These are phyloP conservation scores for Russula compacta DNA, from an alignment of 768 basidiomycete species.

Conservation along the genomic window DNA sequence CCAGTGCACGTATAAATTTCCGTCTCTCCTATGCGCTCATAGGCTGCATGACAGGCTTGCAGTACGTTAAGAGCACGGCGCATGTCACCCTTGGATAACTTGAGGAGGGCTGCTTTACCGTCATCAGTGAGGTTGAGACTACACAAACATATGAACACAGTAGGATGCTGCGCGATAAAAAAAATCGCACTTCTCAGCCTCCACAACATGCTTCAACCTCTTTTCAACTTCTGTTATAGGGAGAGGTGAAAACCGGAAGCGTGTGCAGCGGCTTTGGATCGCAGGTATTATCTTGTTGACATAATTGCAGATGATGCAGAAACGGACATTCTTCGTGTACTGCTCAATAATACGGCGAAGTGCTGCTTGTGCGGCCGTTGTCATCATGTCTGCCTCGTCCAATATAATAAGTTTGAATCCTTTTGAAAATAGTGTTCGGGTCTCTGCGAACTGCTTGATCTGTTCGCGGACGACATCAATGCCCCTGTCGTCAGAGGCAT, in stretches of 20 bases:
- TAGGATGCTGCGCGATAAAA: background rate
- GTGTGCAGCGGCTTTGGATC: constrained; percentile 96
- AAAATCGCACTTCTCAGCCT: constrained; percentile 64
- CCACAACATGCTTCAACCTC: constrained; percentile 66
- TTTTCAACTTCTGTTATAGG: constrained; percentile 81
- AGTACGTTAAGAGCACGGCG: constrained; percentile 90
- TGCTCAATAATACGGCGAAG: constrained; percentile 96
- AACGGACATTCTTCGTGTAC: constrained; percentile 96
- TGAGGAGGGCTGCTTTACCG: constrained; percentile 82
- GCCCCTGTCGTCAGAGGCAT: constrained; percentile 96
- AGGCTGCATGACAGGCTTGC: constrained; percentile 97
- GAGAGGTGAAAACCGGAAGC: constrained; percentile 93
- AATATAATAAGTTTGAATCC: constrained; percentile 97
- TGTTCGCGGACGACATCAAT: constrained; percentile 98
- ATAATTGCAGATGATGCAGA: constrained; percentile 99
- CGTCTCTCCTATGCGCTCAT: constrained; percentile 77
- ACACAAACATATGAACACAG: constrained; percentile 1
- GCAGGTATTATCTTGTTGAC: constrained; percentile 99
- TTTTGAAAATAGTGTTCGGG: constrained; percentile 82
- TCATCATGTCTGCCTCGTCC: constrained; percentile 99
- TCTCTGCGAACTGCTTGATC: constrained; percentile 98
- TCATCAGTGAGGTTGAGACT: constrained; percentile 84
- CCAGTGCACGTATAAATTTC: constrained; percentile 97
- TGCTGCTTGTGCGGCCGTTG: constrained; percentile 92
- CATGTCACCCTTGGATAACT: constrained; percentile 97